phyloP scores from a whole-genome alignment of 2,329 filamentous ascomycete species.

The Aureobasidium mangrovei region DNA sequence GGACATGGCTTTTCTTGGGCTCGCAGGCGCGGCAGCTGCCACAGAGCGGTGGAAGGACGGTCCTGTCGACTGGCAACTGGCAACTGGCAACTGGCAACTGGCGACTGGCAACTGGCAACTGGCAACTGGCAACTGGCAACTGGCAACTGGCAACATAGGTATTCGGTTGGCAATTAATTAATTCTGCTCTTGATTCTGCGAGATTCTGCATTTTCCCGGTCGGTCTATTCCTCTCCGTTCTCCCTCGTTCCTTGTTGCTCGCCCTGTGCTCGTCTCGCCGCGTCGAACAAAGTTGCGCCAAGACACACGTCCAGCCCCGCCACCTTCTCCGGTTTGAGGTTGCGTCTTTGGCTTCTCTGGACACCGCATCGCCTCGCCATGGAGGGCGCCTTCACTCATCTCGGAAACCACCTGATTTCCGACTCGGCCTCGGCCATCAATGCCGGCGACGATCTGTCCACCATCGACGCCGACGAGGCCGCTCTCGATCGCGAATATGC shows the following conservation, averaged over 20 bases:
- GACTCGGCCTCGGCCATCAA: conserved; percentile 82
- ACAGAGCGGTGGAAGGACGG: too few species aligned
- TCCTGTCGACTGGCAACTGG: too few species aligned
- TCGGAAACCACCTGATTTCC: conserved; percentile 78
- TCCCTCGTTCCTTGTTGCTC: not conserved
- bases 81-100: too few species aligned
- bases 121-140: too few species aligned
- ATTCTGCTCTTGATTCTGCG: too few species aligned
- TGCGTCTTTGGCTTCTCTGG: not conserved
- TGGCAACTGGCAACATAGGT: too few species aligned
- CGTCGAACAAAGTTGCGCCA: not conserved
- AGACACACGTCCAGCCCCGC: conserved; percentile 8
- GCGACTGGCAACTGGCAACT: too few species aligned
- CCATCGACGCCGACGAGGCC: conserved; percentile 56
- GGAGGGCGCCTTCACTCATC: conserved; percentile 82
- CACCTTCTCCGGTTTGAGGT: conserved; percentile 6
- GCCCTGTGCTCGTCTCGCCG: not conserved
- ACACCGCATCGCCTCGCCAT: conserved; percentile 37
- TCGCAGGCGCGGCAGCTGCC: too few species aligned
- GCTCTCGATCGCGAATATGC: conserved; percentile 59
- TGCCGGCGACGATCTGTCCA: conserved; percentile 59
- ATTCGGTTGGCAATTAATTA: too few species aligned
- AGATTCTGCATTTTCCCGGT: too few species aligned
- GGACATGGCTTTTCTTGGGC: not conserved
- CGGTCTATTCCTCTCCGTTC: too few species aligned